A percentile compares a stretch with the other conserved stretches of the same genome.
phyloP scores from a whole-genome alignment of 352 stramenopile genomes.

The Globisporangium splendens region DNA sequence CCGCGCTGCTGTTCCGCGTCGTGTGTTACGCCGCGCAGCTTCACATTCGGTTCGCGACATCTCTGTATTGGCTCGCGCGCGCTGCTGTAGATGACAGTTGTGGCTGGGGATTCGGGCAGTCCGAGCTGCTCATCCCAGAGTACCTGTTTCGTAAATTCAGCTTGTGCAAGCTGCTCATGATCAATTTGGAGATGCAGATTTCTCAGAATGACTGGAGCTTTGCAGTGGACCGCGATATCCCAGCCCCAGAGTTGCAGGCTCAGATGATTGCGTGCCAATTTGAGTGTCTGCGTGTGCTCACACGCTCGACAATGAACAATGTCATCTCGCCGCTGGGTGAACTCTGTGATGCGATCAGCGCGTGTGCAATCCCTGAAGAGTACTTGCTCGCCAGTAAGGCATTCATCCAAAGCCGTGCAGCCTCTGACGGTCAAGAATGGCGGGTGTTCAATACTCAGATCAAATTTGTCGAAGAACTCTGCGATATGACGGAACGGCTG shows the following conservation, averaged over 20 bases:
- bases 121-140: constrained; percentile 65
- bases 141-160: constrained; percentile 80
- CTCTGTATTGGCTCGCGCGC: constrained; percentile 77
- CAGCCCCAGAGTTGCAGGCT: constrained; percentile 50
- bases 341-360: constrained; percentile 54
- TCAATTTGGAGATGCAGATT: constrained; percentile 84
- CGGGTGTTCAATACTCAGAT: constrained; percentile 65
- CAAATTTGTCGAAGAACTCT: constrained; percentile 69
- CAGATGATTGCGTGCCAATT: constrained; percentile 68
- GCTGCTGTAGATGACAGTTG: constrained; percentile 77
- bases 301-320: constrained; percentile 23
- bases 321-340: constrained; percentile 38
- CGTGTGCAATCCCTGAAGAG: constrained; percentile 38
- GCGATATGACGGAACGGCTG: constrained; percentile 71
- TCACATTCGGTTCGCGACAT: constrained; percentile 74
- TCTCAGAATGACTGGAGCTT: constrained; percentile 56
- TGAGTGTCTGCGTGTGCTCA: constrained; percentile 47
- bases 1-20: constrained; percentile 66
- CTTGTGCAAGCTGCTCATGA: constrained; percentile 77
- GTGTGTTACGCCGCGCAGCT: constrained; percentile 68
- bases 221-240: constrained; percentile 56
- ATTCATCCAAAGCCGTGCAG: constrained; percentile 10
- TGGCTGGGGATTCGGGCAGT: constrained; percentile 78
- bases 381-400: constrained; percentile 38
- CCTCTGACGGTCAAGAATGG: constrained; percentile 25